Evolutionary conservation across 2,329 filamentous ascomycete genomes (phyloP), one percentile per base, ranked within the genome.

Genomic region (Aspergillus cejpii): DNA sequence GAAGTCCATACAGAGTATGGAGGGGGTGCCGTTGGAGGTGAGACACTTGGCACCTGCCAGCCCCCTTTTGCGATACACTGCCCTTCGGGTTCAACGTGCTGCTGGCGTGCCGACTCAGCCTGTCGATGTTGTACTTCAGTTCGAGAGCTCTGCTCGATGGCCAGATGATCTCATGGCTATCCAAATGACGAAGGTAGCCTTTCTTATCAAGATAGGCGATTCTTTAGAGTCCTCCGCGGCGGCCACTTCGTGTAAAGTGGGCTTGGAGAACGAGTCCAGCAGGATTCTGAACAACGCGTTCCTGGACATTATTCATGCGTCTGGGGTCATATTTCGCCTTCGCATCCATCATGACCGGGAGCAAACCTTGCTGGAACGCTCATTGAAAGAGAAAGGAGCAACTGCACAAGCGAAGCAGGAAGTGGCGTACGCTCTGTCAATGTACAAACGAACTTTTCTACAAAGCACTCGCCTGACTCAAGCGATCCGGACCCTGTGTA

Each of bases 121-220:
- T 0, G 84, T 90, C 53, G 83, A 94, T 54, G 78, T 94, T 24
- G 78, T 89, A 33, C 75, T 98, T 38, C 90, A 91, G 60, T 97
- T 98, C 56, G 92, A 98, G 69, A 87, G 85, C 3, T 97, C 92
- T 5, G 84, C 82, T 37, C 84, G 87, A 55, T 98, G 92, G 92
- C 92, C 92, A 0, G 90, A 97, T 61, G 88, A 94, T 60, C 70
- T 97, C 6, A 80, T 80, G 3, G 90, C 91, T 4, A 95, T 97
- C 44, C 92, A 98, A 64, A 81, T 89, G 59, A 90, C 89, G 10
- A 98, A 98, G 67, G 79, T 94, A 29, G 92, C 94, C 3, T 94
- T 98, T 61, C 74, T 87, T 7, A 66, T 84, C 6, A 83, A 81
- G 57, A 81, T 95, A 45, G 81, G 83, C 39, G 80, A 83, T 41